phyloP scores from a whole-genome alignment of 2,329 filamentous ascomycete genomes.

The Sporothrix curviconia region DNA sequence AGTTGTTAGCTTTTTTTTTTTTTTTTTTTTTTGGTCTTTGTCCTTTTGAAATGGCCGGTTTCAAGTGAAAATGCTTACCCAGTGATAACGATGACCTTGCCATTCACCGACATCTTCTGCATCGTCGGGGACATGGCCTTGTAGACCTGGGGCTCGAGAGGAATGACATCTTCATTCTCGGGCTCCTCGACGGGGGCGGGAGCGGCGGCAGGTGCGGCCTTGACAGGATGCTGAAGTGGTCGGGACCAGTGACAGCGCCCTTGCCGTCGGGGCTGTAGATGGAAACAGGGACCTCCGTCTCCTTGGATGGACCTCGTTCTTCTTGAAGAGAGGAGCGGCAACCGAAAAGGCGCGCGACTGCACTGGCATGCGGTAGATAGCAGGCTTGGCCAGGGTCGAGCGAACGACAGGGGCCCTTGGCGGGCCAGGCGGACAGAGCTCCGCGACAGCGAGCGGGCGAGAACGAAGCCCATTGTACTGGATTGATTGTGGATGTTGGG shows the following conservation, averaged over 20 bases:
- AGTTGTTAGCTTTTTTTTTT: slow-evolving; percentile 24
- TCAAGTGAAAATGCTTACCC: slow-evolving; percentile 55
- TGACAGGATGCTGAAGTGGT: slow-evolving; percentile 51
- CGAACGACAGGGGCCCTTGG: slow-evolving; percentile 25
- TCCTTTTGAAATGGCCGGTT: too few species aligned
- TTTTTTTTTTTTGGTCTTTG: too few species aligned
- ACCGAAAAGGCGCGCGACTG: slow-evolving; percentile 31
- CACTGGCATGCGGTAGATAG: slow-evolving; percentile 12
- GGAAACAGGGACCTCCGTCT: slow-evolving; percentile 52
- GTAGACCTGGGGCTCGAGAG: slow-evolving; percentile 48
- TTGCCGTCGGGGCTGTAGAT: slow-evolving; percentile 44
- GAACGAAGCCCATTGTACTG: slow-evolving; percentile 23
- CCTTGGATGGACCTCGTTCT: slow-evolving; percentile 44
- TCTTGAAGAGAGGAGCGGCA: slow-evolving; percentile 31
- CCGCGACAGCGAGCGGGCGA: slow-evolving; percentile 25
- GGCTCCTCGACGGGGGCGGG: slow-evolving; percentile 25
- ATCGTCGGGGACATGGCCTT: slow-evolving; percentile 56
- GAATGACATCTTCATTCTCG: slow-evolving; percentile 43
- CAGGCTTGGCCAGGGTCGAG: slow-evolving; percentile 18
- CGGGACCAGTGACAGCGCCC: slow-evolving; percentile 35
- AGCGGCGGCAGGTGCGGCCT: slow-evolving; percentile 16
- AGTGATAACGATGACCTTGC: slow-evolving; percentile 66
- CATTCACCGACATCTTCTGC: slow-evolving; percentile 61
- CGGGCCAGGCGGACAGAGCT: slow-evolving; percentile 25
- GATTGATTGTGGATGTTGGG: neutral